Evolutionary conservation across 176 grass and related monocot genomes (phyloP).

Genomic region (Avena eriantha): DNA sequence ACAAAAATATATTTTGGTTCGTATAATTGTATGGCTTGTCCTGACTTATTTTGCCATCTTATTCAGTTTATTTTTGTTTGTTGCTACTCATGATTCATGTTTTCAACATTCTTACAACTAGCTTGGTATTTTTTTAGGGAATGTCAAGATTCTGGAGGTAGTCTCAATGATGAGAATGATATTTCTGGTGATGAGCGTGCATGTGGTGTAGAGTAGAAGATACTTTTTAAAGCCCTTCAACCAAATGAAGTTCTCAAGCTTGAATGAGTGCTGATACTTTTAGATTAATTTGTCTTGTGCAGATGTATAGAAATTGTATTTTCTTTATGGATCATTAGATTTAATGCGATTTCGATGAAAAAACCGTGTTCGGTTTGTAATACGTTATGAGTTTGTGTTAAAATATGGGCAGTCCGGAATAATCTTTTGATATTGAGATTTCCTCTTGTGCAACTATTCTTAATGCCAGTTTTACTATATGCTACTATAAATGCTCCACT

Average conservation of each 20-base stretch:
- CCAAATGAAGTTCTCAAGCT: background rate
- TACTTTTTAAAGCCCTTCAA: background rate
- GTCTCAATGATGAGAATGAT: background rate
- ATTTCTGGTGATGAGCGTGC: background rate
- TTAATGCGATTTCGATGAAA: background rate
- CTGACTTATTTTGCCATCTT: background rate
- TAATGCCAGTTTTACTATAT: too few relatives aligned
- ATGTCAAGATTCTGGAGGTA: background rate
- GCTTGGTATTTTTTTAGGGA: background rate
- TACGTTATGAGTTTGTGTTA: background rate
- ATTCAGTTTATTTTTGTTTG: background rate
- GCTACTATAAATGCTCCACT: too few relatives aligned
- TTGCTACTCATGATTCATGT: background rate
- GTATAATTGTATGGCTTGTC: background rate
- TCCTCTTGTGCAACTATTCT: too few relatives aligned
- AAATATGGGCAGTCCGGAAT: too few relatives aligned
- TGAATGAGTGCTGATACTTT: too few relatives aligned
- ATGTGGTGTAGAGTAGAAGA: too few relatives aligned
- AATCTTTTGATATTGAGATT: background rate
- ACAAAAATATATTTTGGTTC: background rate
- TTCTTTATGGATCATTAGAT: background rate
- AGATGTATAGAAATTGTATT: background rate
- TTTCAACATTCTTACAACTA: background rate
- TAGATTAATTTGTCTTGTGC: background rate
- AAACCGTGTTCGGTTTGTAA: background rate